Percentiles rank a stretch among this genome's conserved stretches.
These are phyloP conservation scores for Apophysomyces ossiformis DNA, from an alignment of 371 early-diverging fungal species.

Conservation along the genomic window DNA sequence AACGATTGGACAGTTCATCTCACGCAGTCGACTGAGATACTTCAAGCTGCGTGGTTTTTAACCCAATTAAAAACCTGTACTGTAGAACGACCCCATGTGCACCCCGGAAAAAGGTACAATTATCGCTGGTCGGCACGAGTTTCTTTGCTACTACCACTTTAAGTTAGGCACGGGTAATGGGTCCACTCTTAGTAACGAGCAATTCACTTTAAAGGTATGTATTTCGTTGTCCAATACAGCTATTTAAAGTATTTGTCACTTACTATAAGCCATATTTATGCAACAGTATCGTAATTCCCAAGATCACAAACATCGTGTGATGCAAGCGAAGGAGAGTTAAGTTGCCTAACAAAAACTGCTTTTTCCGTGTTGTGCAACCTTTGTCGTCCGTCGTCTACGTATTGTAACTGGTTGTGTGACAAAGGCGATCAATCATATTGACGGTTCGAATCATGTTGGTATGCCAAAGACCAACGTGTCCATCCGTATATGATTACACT, in stretches of 20 bases:
- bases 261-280: background rate
- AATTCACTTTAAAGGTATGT: background rate
- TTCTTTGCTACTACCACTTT: too few relatives aligned
- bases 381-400: background rate
- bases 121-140: too few relatives aligned
- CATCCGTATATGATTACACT: background rate
- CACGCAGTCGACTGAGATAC: too few relatives aligned
- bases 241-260: background rate
- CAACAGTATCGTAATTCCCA: background rate
- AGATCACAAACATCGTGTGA: slow-evolving; percentile 8
- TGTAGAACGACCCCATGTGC: too few relatives aligned
- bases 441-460: background rate
- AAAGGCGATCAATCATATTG: slow-evolving; percentile 1
- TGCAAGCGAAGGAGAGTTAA: background rate
- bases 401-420: background rate
- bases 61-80: too few relatives aligned
- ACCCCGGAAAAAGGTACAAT: too few relatives aligned
- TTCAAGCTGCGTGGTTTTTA: too few relatives aligned
- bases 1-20: too few relatives aligned
- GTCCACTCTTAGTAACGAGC: background rate
- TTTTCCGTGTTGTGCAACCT: background rate
- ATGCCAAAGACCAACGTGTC: slow-evolving; percentile 1
- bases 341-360: background rate
- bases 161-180: too few relatives aligned
- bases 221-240: background rate